These are phyloP conservation scores for Debaryomyces subglobosus DNA, from an alignment of 1,139 yeast species.

Conservation along the genomic window DNA sequence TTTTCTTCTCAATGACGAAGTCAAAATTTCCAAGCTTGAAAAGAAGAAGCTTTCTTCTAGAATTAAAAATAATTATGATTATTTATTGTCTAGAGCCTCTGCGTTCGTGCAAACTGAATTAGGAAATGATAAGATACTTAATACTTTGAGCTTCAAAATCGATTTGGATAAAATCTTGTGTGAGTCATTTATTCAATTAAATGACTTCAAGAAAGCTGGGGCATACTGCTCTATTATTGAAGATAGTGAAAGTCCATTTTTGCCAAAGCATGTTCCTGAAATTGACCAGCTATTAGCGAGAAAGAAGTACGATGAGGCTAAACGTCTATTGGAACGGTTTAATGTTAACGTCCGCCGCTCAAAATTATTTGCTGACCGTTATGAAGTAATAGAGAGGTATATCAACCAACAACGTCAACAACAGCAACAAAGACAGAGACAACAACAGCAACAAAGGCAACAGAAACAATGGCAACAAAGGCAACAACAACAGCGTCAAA, in stretches of 20 bases:
- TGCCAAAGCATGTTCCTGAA: slow-evolving; percentile 49
- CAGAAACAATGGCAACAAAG: slow-evolving; percentile 44
- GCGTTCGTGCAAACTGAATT: slow-evolving; percentile 24
- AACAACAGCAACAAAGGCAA: slow-evolving; percentile 53
- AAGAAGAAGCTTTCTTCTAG: slow-evolving; percentile 26
- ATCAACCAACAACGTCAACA: slow-evolving; percentile 31
- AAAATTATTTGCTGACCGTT: slow-evolving; percentile 36
- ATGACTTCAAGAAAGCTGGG: slow-evolving; percentile 30
- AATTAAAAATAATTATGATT: slow-evolving; percentile 38
- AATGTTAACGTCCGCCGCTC: slow-evolving; percentile 43
- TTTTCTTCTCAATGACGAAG: slow-evolving; percentile 28
- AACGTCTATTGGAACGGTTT: slow-evolving; percentile 30
- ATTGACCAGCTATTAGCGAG: slow-evolving; percentile 45
- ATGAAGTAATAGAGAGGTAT: slow-evolving; percentile 26
- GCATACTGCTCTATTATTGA: slow-evolving; percentile 39
- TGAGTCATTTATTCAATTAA: slow-evolving; percentile 44
- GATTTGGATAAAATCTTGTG: slow-evolving; percentile 49
- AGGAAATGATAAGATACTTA: slow-evolving; percentile 13
- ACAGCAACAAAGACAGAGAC: slow-evolving; percentile 42
- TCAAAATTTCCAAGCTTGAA: slow-evolving; percentile 37
- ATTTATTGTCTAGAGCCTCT: slow-evolving; percentile 26
- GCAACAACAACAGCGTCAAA: slow-evolving; percentile 47
- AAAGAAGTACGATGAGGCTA: slow-evolving; percentile 49
- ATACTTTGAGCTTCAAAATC: slow-evolving; percentile 23
- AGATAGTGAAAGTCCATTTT: slow-evolving; percentile 33